Percentiles rank a stretch among this genome's conserved stretches.
These are phyloP conservation scores for Spergularia marina DNA, from an alignment of 148 eudicot species.

Conservation along the genomic window DNA sequence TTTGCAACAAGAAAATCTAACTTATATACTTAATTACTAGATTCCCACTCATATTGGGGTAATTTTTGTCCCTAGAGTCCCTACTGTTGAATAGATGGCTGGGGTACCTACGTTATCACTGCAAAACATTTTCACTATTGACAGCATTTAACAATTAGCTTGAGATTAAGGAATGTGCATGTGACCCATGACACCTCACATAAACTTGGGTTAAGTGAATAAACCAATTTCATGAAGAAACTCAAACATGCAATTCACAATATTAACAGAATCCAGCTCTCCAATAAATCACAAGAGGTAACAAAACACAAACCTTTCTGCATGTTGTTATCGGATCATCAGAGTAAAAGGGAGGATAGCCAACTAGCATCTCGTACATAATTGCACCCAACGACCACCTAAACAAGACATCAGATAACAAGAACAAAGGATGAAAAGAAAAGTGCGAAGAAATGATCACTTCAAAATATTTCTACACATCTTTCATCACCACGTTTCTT, in stretches of 20 bases:
- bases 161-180: neutral
- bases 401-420: conserved; percentile 30
- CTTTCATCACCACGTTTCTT: neutral
- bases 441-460: conserved; percentile 8
- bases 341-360: conserved; percentile 94
- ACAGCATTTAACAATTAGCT: neutral
- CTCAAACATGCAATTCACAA: neutral
- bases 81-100: neutral
- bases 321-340: conserved; percentile 96
- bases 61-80: neutral
- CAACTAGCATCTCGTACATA: conserved; percentile 96
- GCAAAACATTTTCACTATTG: neutral
- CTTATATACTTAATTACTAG: neutral
- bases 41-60: neutral
- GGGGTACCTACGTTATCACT: neutral
- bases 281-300: conserved; percentile 14
- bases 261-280: neutral
- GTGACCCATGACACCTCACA: conserved; percentile 4
- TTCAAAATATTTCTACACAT: neutral
- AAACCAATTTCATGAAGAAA: conserved; percentile 1
- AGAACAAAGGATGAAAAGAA: neutral
- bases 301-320: conserved; percentile 62
- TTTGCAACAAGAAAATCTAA: conserved; percentile 2
- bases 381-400: conserved; percentile 99
- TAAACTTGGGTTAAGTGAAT: conserved; percentile 1